Percentiles rank a stretch among this genome's conserved stretches.
Evolutionary conservation across 345 rosid genomes (phyloP).

Genomic region (Rhizophora mangle): DNA sequence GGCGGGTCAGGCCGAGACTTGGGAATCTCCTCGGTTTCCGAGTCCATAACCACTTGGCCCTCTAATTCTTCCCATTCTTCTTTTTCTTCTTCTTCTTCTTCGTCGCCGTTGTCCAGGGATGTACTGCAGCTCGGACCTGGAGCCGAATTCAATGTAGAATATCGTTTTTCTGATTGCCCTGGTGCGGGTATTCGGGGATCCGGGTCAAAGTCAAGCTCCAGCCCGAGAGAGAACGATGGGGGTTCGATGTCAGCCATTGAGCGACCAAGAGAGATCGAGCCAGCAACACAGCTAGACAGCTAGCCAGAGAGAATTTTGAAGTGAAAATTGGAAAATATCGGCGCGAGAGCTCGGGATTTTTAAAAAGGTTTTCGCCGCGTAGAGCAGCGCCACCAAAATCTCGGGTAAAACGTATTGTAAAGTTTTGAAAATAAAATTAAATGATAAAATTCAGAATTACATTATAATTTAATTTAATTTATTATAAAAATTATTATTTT

Average conservation of each 20-base stretch:
- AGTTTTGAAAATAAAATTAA: no score
- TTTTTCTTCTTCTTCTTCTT: slow-evolving; percentile 15
- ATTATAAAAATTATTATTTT: no score
- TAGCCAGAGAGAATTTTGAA: neutral
- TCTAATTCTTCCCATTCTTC: slow-evolving; percentile 3
- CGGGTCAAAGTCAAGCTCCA: slow-evolving; percentile 50
- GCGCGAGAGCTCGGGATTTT: no score
- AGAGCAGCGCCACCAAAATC: no score
- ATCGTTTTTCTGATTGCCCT: neutral
- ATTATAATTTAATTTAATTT: no score
- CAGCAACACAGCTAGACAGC: no score
- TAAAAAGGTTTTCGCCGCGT: no score
- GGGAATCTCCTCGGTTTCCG: slow-evolving; percentile 26
- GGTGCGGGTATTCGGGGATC: slow-evolving; percentile 21
- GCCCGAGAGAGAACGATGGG: slow-evolving; percentile 88
- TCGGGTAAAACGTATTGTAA: no score
- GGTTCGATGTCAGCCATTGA: slow-evolving; percentile 63
- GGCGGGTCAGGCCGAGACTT: slow-evolving; percentile 35
- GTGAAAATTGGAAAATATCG: no score
- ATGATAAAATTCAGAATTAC: no score
- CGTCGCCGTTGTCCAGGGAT: slow-evolving; percentile 13
- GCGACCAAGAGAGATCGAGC: slow-evolving; percentile 1
- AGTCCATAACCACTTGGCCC: slow-evolving; percentile 27
- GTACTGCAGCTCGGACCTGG: slow-evolving; percentile 18
- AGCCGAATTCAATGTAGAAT: neutral